Evolutionary conservation across 805 yeast genomes (phyloP), one percentile per base, ranked within the genome.

Genomic region (Kregervanrija delftensis): DNA sequence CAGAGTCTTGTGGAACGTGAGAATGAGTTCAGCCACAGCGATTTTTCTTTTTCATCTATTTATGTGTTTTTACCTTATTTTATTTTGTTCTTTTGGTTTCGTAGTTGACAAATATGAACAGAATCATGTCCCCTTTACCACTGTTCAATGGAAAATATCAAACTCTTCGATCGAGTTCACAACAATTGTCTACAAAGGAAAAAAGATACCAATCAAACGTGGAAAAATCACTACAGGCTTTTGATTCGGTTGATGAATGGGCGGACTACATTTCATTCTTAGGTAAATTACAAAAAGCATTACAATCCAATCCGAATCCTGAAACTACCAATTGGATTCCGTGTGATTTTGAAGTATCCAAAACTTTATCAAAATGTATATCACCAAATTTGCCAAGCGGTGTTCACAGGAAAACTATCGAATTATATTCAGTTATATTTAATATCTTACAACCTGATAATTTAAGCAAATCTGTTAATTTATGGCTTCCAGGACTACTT

Each of bases 231-330:
- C 68, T 93, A 16, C 72, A 76, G 6, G 71, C 77, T 14, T 91
- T 91, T 67, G 96, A 87, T 42, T 67, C 85, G 2, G 83, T 89
- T 1, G 85, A 81, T 31, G 99, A 93, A 67, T 93, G 99, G 99
- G 98, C 99, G 11, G 99, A 93, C 60, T 89, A 91, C 61, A 93
- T 93, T 45, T 83, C 97, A 16, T 90, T 87, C 60, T 69, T 95
- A 38, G 81, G 91, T 2, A 79, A 85, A 48, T 72, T 95, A 5
- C 79, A 81, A 47, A 86, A 88, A 59, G 81, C 95, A 0, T 63
- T 90, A 35, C 77, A 74, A 47, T 64, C 67, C 15, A 72, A 61
- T 54, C 72, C 74, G 35, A 67, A 49, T 64, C 72, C 54, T 51
- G 60, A 52, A 51, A 65, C 40, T 45, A 59, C 52, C 37, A 70